Base-by-base conservation (phyloP, 1,284 basidiomycete genomes). In the Coniophora puteana region DNA sequence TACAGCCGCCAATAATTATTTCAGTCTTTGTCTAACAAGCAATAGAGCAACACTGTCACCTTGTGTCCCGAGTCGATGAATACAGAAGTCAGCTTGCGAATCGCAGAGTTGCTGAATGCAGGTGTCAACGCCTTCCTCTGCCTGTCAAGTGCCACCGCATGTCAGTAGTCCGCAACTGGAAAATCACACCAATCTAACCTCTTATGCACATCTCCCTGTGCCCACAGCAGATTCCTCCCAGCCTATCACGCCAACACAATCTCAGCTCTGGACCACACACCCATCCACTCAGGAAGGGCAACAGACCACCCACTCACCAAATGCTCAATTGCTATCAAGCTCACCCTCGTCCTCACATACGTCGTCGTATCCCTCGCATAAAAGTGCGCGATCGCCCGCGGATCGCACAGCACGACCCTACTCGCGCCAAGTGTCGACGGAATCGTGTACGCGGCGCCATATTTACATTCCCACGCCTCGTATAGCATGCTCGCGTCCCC, bases 321-420 rank as follows among this genome's bases (percentile, higher is more conserved):
- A 61, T 68, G 4, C 58, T 51, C 30, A 69, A 50, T 4, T 59
- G 58, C 1, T n/a, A n/a, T n/a, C n/a, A n/a, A n/a, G n/a, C n/a
- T n/a, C n/a, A n/a, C n/a, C n/a, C n/a, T n/a, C n/a, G 66, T 66
- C 41, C 68, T 61, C 2, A 68, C 61, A 51, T 80, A 81, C 0
- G 43, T 66, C 20, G 61, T 68, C 0, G 76, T 74, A 42, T 80
- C 76, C 44, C 62, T 68, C 1, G 69, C 59, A 50, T 76, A 76
- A 47, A 80, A 74, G 48, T 80, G 73, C 1, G 68, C 57, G 22
- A 74, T 63, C 0, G 78, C 78, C 51, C 72, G 76, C 1, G 78
- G 71, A 49, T 82, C 80, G 32, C 65, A 66, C n/a, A 83, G 51
- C 5, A 79, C 53, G 6, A 80, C 57, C 16, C 59, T 54, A 4